These are phyloP conservation scores for Calonectria pseudoturangicola DNA, from an alignment of 2,329 filamentous ascomycete species.

Conservation along the genomic window DNA sequence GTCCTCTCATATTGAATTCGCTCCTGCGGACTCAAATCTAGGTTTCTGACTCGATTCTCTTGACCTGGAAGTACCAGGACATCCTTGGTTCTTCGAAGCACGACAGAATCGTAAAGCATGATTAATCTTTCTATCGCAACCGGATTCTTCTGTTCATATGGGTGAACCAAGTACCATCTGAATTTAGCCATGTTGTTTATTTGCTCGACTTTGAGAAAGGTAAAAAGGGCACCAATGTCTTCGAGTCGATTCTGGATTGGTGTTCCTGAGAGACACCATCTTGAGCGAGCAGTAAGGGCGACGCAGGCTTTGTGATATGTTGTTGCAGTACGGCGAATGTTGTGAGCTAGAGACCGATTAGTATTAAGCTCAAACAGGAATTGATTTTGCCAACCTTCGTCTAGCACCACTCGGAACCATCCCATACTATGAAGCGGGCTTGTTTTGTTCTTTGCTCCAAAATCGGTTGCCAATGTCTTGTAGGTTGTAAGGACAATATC, in stretches of 20 bases:
- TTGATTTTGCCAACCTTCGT: conserved; percentile 63
- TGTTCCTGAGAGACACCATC: conserved; percentile 73
- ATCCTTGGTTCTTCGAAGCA: conserved; percentile 64
- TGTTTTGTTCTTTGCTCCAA: conserved; percentile 20
- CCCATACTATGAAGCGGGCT: conserved; percentile 55
- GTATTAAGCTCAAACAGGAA: too few species aligned
- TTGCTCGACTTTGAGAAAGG: conserved; percentile 59
- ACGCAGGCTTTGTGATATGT: conserved; percentile 64
- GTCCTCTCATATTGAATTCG: conserved; percentile 62
- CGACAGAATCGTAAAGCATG: conserved; percentile 61
- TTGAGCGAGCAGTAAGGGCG: conserved; percentile 63
- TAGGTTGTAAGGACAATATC: conserved; percentile 32
- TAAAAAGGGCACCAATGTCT: conserved; percentile 70
- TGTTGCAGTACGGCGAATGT: conserved; percentile 69
- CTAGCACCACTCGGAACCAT: conserved; percentile 66
- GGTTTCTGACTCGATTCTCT: neutral
- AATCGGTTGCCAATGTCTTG: conserved; percentile 55
- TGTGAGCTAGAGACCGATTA: conserved; percentile 63
- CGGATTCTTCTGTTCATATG: conserved; percentile 57
- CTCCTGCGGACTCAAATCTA: conserved; percentile 27
- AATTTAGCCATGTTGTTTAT: conserved; percentile 59
- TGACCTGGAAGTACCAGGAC: conserved; percentile 60
- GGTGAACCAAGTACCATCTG: conserved; percentile 64
- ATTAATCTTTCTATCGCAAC: conserved; percentile 57
- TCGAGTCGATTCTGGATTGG: conserved; percentile 73